Base-by-base conservation (phyloP, 1,284 basidiomycete species). In the Vanrija pseudolonga region DNA sequence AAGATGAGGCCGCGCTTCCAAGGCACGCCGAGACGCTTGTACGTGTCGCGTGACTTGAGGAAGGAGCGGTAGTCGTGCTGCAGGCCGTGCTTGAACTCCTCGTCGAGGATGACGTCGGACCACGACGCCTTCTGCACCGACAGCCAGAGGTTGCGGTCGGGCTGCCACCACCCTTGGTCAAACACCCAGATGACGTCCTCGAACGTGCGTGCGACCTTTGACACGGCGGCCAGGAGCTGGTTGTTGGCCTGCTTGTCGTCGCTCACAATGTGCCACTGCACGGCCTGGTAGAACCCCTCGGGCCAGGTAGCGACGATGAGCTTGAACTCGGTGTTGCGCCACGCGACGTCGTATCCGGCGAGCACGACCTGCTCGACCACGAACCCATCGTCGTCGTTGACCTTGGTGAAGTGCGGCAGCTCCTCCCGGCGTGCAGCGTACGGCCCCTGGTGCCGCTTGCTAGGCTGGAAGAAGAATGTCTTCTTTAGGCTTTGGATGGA, bases 151-250 rank as follows among this genome's bases (percentile, higher is more conserved):
- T 57, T 66, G 38, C 78, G 78, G 64, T 84, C 80, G 63, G 89
- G 87, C 18, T 64, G 55, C 89, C 88, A 90, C 39, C 65, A 81
- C 0, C 84, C 83, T 55, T 82, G 79, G 56, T 89, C 83, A 71
- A 83, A 90, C 5, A 90, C 85, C 80, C 85, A 85, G 52, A 90
- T 83, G 61, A 88, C 86, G 12, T 87, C 76, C 44, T 86, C 82
- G 15, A 84, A 32, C 7, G 32, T 71, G 18, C 80, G 77, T 37
- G 84, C 72, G 4, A 74, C 61, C 12, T 80, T 66, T 0, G 84
- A 83, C 6, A 79, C 78, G 2, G 80, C 77, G 19, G 84, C 66
- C 5, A 90, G 70, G 9, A 89, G 76, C 2, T 80, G 66, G n/a
- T 83, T 79, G 3, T 80, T 74, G 1, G 77, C 77, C 12, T 80